phyloP scores from a whole-genome alignment of 176 grass and related monocot species.

The Lolium perenne region DNA sequence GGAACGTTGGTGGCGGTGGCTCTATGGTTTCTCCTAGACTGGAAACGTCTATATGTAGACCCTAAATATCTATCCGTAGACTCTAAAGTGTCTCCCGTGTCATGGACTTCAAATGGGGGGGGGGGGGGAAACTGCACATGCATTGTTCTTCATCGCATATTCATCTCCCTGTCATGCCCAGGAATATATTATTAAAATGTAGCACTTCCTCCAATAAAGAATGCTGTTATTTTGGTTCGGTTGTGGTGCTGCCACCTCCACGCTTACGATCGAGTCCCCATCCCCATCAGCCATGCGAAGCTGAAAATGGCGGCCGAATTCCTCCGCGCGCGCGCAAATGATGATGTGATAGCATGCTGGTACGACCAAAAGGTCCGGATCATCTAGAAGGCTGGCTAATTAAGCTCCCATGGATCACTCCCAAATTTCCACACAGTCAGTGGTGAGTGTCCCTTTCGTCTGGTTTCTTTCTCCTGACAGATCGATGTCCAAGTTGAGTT shows the following conservation, averaged over 20 bases:
- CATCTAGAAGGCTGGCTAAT: constrained; percentile 46
- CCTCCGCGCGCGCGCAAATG: neutral
- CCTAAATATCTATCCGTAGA: no score
- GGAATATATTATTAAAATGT: no score
- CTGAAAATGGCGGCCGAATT: constrained; percentile 7
- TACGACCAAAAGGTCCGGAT: neutral
- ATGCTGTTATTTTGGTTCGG: neutral
- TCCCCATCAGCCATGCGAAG: neutral
- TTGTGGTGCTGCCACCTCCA: neutral
- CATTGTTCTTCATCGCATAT: no score
- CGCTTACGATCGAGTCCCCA: no score
- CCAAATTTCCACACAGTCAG: constrained; percentile 31
- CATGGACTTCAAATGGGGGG: no score
- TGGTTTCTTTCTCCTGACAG: constrained; percentile 21
- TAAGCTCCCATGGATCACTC: neutral
- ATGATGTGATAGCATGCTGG: constrained; percentile 7
- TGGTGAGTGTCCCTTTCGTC: constrained; percentile 41
- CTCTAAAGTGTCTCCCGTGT: no score
- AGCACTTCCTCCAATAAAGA: neutral
- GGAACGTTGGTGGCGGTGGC: no score
- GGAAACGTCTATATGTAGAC: no score
- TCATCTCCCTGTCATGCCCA: no score
- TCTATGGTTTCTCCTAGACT: no score
- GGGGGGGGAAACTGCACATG: no score
- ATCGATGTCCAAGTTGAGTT: constrained; percentile 47